Percentiles rank a stretch among this genome's conserved stretches.
Evolutionary conservation across 176 grass and related monocot genomes (phyloP).

Genomic region (Avena sativa): DNA sequence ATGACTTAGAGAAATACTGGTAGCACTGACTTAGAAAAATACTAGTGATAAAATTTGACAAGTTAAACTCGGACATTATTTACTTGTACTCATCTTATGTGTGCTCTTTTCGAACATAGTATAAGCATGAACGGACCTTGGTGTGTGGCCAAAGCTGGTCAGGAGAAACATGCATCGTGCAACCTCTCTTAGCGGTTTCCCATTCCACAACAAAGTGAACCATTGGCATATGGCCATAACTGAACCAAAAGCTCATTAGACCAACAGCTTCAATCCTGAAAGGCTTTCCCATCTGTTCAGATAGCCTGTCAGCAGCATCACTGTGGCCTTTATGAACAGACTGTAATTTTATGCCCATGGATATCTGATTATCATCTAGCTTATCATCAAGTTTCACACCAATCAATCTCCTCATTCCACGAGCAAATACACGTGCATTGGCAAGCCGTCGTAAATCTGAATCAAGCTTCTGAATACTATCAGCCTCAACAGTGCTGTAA

Average conservation of each 20-base stretch:
- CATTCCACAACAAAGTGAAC: constrained; percentile 99
- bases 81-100: constrained; percentile 4
- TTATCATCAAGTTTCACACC: constrained; percentile 77
- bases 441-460: constrained; percentile 82
- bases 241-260: constrained; percentile 98
- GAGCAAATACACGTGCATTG: constrained; percentile 80
- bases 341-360: constrained; percentile 50
- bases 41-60: constrained; percentile 3
- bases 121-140: constrained; percentile 64
- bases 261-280: constrained; percentile 98
- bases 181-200: constrained; percentile 83
- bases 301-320: constrained; percentile 74
- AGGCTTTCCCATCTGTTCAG: constrained; percentile 91
- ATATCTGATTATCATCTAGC: constrained; percentile 53
- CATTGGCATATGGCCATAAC: constrained; percentile 89
- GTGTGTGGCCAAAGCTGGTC: constrained; percentile 99
- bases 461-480: constrained; percentile 80
- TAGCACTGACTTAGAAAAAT: background rate
- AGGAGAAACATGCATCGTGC: constrained; percentile 97
- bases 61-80: constrained; percentile 5
- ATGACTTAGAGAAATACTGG: background rate
- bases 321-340: constrained; percentile 57
- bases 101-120: constrained; percentile 9
- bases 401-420: constrained; percentile 87
- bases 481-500: constrained; percentile 83